Percentiles rank a stretch among this genome's conserved stretches.
Conservation (phyloP, 1,139 yeast species). For the Yamadazyma diddensiae region DNA sequence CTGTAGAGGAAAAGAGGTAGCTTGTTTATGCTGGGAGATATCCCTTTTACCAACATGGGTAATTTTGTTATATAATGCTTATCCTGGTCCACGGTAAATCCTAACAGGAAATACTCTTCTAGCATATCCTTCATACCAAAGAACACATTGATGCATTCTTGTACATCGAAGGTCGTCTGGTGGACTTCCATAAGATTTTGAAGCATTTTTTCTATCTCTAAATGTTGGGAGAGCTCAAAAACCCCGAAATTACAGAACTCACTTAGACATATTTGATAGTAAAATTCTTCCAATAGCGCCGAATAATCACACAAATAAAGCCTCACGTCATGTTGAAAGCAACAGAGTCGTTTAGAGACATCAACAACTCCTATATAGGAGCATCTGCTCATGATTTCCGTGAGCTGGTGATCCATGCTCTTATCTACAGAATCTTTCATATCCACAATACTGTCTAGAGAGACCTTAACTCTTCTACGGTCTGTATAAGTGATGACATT, state of each 20-base stretch:
- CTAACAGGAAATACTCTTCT: constrained; percentile 69
- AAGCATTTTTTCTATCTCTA: constrained; percentile 28
- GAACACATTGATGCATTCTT: constrained; percentile 20
- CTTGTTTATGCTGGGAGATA: constrained; percentile 61
- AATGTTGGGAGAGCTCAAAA: constrained; percentile 41
- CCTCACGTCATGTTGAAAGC: constrained; percentile 80
- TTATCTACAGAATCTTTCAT: constrained; percentile 52
- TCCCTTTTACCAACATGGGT: constrained; percentile 67
- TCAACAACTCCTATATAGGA: constrained; percentile 85
- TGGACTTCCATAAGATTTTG: constrained; percentile 20
- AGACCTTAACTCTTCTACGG: constrained; percentile 29
- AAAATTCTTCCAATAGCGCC: constrained; percentile 61
- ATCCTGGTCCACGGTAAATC: constrained; percentile 25
- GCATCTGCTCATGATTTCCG: constrained; percentile 66
- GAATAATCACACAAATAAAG: constrained; percentile 81
- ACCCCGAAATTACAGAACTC: constrained; percentile 84
- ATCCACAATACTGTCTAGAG: constrained; percentile 56
- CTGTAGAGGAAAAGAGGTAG: constrained; percentile 66
- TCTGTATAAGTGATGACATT: constrained; percentile 4
- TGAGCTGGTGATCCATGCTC: constrained; percentile 49
- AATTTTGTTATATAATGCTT: constrained; percentile 43
- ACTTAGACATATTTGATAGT: constrained; percentile 74
- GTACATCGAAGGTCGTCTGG: constrained; percentile 14
- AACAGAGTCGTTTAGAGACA: constrained; percentile 60
- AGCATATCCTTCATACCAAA: constrained; percentile 70